Conservation (phyloP, 305 asterid species). For the Solanum hybrid region DNA sequence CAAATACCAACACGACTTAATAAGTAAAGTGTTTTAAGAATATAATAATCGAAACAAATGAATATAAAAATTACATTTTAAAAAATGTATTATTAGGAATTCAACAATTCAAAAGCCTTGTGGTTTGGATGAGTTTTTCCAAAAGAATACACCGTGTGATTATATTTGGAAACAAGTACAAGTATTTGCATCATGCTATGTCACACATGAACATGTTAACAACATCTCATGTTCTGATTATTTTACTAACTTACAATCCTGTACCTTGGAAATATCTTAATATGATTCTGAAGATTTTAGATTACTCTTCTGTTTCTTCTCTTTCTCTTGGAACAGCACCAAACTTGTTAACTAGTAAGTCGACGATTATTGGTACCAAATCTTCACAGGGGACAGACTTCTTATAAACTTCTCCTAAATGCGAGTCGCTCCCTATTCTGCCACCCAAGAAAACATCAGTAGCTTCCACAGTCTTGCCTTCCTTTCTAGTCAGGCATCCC, state of each 20-base stretch:
- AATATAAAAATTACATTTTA: neutral
- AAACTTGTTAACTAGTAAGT: slow-evolving; percentile 54
- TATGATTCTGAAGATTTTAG: neutral
- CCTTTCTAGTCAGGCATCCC: slow-evolving; percentile 81
- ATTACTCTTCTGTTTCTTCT: slow-evolving; percentile 60
- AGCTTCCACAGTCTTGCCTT: slow-evolving; percentile 67
- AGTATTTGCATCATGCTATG: neutral
- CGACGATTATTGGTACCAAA: slow-evolving; percentile 64
- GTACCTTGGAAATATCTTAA: neutral
- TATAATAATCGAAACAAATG: neutral
- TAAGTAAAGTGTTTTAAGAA: neutral
- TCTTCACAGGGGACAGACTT: slow-evolving; percentile 89
- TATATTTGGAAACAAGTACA: neutral
- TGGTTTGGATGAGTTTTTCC: neutral
- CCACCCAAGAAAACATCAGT: slow-evolving; percentile 83
- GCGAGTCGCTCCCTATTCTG: slow-evolving; percentile 84
- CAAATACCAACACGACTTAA: too few species aligned
- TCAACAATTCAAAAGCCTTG: neutral
- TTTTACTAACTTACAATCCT: neutral
- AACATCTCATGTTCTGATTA: neutral
- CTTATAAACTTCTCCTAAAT: slow-evolving; percentile 75
- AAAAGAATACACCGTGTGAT: neutral
- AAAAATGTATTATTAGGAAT: neutral
- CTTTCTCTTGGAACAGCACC: slow-evolving; percentile 64
- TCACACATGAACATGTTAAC: neutral